Percentiles rank a stretch among this genome's conserved stretches.
Conservation (phyloP, 768 basidiomycete species). For the Trametes sanguinea region DNA sequence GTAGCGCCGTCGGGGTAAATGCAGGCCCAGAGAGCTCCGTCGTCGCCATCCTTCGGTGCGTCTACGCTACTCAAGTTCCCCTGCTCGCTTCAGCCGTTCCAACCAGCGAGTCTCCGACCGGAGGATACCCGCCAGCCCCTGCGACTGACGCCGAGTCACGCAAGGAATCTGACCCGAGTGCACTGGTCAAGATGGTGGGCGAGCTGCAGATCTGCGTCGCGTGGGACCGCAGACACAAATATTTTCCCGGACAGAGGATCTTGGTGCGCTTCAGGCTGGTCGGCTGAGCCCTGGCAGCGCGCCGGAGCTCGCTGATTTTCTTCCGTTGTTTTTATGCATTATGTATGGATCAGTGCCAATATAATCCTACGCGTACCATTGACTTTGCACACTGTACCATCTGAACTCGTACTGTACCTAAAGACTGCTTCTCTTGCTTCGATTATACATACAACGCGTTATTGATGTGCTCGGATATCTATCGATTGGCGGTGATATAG, state of each 20-base stretch:
- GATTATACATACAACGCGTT: no score
- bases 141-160: background rate
- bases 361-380: background rate
- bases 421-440: no score
- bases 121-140: background rate
- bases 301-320: background rate
- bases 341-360: background rate
- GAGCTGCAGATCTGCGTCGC: conserved; percentile 56
- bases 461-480: no score
- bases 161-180: background rate
- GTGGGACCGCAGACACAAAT: conserved; percentile 53
- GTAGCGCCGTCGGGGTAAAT: conserved; percentile 12
- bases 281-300: conserved; percentile 30
- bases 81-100: background rate
- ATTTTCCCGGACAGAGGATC: conserved; percentile 56
- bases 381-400: no score
- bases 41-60: conserved; percentile 14
- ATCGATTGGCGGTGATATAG: no score
- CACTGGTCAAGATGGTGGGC: conserved; percentile 45
- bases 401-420: no score
- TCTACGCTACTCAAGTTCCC: conserved; percentile 11
- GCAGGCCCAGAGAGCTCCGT: conserved; percentile 18
- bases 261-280: conserved; percentile 55
- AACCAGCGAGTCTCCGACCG: background rate
- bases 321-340: background rate